Percentiles rank a stretch among this genome's conserved stretches.
Conservation (phyloP, 2,329 filamentous ascomycete genomes). For the Pseudocercospora vitis region DNA sequence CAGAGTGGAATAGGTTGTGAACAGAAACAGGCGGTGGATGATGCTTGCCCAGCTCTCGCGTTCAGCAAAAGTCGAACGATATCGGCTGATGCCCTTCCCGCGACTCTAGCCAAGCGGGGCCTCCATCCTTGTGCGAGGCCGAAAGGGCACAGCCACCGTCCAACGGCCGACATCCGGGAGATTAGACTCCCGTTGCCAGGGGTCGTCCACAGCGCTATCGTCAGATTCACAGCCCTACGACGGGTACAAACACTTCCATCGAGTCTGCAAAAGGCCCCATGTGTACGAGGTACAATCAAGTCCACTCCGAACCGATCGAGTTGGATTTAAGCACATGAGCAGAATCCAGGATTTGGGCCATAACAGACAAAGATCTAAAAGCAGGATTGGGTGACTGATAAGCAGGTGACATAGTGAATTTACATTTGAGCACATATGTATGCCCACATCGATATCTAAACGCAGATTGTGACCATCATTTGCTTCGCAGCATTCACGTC, state of each 20-base stretch:
- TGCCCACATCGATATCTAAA: too few species aligned
- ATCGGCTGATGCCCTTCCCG: background rate
- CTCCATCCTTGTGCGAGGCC: conserved; percentile 1
- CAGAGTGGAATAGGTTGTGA: background rate
- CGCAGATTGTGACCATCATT: background rate
- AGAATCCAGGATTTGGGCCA: too few species aligned
- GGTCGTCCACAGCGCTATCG: background rate
- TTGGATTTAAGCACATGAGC: too few species aligned
- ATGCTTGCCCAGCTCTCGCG: conserved; percentile 2
- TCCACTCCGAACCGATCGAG: too few species aligned
- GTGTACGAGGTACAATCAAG: too few species aligned
- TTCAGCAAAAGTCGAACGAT: conserved; percentile 6
- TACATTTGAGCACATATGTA: too few species aligned
- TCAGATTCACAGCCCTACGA: too few species aligned
- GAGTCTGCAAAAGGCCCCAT: too few species aligned
- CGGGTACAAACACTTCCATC: too few species aligned
- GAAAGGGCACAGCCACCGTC: background rate
- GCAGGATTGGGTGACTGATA: too few species aligned
- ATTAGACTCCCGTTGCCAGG: background rate
- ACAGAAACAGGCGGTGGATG: conserved; percentile 3
- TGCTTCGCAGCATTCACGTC: background rate
- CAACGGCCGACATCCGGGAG: background rate
- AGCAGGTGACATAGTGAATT: too few species aligned
- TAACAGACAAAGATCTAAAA: too few species aligned
- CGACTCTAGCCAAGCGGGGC: conserved; percentile 5